Conservation (phyloP, 2,329 filamentous ascomycete genomes). For the Microdochium bolleyi region DNA sequence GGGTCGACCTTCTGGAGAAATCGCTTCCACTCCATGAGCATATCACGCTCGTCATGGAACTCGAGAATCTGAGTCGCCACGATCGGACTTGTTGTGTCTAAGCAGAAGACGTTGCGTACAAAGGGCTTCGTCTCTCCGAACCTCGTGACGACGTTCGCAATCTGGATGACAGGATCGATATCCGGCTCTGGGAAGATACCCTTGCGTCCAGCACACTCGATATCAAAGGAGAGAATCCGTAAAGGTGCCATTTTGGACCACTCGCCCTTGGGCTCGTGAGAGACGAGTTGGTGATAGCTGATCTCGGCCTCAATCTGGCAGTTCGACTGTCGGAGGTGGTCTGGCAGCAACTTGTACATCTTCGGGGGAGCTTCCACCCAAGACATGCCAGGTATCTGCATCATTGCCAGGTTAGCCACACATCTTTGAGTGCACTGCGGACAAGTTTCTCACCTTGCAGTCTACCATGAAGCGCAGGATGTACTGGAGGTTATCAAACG, state of each 20-base stretch:
- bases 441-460: slow-evolving; percentile 55
- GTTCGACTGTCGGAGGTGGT: slow-evolving; percentile 69
- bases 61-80: slow-evolving; percentile 90
- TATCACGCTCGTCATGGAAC: slow-evolving; percentile 72
- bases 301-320: slow-evolving; percentile 93
- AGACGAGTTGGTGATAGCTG: slow-evolving; percentile 73
- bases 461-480: slow-evolving; percentile 97
- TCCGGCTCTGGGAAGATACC: slow-evolving; percentile 94
- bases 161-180: slow-evolving; percentile 92
- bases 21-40: slow-evolving; percentile 88
- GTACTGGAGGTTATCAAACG: slow-evolving; percentile 95
- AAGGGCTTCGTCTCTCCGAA: slow-evolving; percentile 97
- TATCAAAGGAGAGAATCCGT: slow-evolving; percentile 91
- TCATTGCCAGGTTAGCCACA: slow-evolving; percentile 6
- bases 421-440: not conserved
- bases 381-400: slow-evolving; percentile 82
- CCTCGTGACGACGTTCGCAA: slow-evolving; percentile 88
- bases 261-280: slow-evolving; percentile 83
- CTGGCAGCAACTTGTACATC: slow-evolving; percentile 63
- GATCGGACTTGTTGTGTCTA: slow-evolving; percentile 87
- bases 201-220: slow-evolving; percentile 95
- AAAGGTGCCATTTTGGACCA: slow-evolving; percentile 98
- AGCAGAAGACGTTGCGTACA: slow-evolving; percentile 89
- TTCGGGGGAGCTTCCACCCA: slow-evolving; percentile 82
- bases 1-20: slow-evolving; percentile 88